Evolutionary conservation across 169 alveolate genomes (phyloP).

Genomic region (Plasmodium chabaudi): DNA sequence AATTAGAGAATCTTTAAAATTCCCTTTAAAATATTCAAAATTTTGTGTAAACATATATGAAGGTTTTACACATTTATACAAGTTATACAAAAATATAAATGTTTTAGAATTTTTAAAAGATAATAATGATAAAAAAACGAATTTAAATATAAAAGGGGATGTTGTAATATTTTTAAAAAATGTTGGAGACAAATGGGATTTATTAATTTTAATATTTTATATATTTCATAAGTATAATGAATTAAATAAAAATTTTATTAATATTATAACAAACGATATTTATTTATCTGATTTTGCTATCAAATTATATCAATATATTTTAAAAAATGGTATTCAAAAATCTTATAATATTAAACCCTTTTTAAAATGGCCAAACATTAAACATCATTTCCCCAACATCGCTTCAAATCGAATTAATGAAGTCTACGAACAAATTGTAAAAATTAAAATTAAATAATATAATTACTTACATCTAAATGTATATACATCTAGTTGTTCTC

Average conservation of each 20-base stretch:
- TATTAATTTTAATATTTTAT: conserved; percentile 50
- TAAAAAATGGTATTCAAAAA: conserved; percentile 30
- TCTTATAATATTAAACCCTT: conserved; percentile 63
- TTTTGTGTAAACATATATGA: conserved; percentile 63
- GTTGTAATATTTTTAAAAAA: conserved; percentile 54
- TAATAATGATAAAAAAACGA: conserved; percentile 11
- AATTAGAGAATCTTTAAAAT: conserved; percentile 66
- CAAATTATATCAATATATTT: conserved; percentile 61
- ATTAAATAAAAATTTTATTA: conserved; percentile 33
- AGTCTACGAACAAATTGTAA: conserved; percentile 69
- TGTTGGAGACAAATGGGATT: conserved; percentile 72
- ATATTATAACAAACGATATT: conserved; percentile 20
- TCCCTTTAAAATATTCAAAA: conserved; percentile 67
- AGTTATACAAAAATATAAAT: conserved; percentile 43
- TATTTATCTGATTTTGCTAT: conserved; percentile 42
- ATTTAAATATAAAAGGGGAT: conserved; percentile 45
- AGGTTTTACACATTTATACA: conserved; percentile 40
- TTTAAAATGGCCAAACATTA: conserved; percentile 74
- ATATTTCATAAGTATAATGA: conserved; percentile 70
- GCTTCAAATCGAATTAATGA: conserved; percentile 35
- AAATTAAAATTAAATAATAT: neutral
- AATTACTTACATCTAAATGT: neutral
- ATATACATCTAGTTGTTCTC: too few species aligned
- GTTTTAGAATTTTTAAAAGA: conserved; percentile 50
- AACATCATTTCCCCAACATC: conserved; percentile 52